phyloP scores from a whole-genome alignment of 2,329 filamentous ascomycete species.

The Neodidymelliopsis sp. region DNA sequence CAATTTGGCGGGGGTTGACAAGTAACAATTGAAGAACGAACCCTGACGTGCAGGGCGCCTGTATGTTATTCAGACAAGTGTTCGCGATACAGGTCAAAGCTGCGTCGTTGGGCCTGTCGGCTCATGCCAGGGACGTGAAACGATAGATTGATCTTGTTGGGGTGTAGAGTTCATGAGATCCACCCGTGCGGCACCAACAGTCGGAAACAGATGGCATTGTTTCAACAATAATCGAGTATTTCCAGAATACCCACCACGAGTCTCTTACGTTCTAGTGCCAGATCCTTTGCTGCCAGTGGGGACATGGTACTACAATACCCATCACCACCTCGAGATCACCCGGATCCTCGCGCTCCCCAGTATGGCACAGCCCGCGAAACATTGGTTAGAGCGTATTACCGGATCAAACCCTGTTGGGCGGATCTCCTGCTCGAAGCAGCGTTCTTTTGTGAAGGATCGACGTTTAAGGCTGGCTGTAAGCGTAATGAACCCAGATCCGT shows the following conservation, averaged over 20 bases:
- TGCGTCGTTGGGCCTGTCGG: slow-evolving; percentile 9
- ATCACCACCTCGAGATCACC: not conserved
- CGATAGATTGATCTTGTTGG: slow-evolving; percentile 28
- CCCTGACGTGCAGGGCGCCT: not conserved
- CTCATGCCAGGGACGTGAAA: slow-evolving; percentile 33
- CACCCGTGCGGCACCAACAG: slow-evolving; percentile 8
- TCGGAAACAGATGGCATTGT: slow-evolving; percentile 7
- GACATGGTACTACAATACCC: slow-evolving; percentile 13
- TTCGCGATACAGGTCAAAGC: slow-evolving; percentile 13
- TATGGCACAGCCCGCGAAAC: slow-evolving; percentile 14
- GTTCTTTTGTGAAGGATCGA: slow-evolving; percentile 26
- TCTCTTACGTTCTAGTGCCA: slow-evolving; percentile 10
- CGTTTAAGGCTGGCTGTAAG: slow-evolving; percentile 26
- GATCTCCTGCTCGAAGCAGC: slow-evolving; percentile 15
- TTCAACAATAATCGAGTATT: slow-evolving; percentile 22
- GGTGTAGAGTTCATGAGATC: slow-evolving; percentile 17
- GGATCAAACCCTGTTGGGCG: slow-evolving; percentile 20
- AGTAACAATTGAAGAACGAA: not conserved
- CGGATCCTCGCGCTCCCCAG: slow-evolving; percentile 9
- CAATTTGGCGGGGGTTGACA: not conserved
- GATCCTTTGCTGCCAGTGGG: not conserved
- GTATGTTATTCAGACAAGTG: not conserved
- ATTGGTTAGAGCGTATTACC: slow-evolving; percentile 14
- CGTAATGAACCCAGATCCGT: slow-evolving; percentile 30
- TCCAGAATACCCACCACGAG: slow-evolving; percentile 6